phyloP scores from a whole-genome alignment of 2,329 filamentous ascomycete genomes.

The Fusarium luffae region DNA sequence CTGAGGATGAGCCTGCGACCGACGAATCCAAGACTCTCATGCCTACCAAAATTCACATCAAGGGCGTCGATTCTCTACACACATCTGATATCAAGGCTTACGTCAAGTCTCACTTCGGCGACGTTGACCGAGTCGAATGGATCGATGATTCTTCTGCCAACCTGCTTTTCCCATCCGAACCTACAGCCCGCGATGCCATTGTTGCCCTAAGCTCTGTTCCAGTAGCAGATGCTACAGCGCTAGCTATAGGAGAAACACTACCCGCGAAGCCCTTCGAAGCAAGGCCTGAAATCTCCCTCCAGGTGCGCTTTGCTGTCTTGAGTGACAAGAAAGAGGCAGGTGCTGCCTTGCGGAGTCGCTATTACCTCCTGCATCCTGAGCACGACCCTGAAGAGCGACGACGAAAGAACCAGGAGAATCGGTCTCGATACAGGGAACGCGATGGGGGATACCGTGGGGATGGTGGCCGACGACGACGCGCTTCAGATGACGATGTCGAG shows the following conservation, averaged over 20 bases:
- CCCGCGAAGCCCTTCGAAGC: constrained; percentile 75
- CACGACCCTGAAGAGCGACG: constrained; percentile 82
- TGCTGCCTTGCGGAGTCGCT: constrained; percentile 84
- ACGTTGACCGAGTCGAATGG: constrained; percentile 81
- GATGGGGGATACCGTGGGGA: constrained; percentile 53
- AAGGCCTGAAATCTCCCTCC: constrained; percentile 75
- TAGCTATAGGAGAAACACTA: constrained; percentile 72
- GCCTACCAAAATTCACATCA: constrained; percentile 79
- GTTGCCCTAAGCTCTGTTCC: constrained; percentile 63
- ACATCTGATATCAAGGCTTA: constrained; percentile 84
- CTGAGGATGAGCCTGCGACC: constrained; percentile 49
- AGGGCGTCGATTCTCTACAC: constrained; percentile 83
- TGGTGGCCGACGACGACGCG: constrained; percentile 57
- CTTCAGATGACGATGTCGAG: constrained; percentile 59
- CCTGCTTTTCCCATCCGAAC: constrained; percentile 74
- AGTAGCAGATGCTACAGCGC: constrained; percentile 63
- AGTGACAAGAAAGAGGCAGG: constrained; percentile 83
- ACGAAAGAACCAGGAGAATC: constrained; percentile 65
- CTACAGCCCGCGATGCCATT: constrained; percentile 65
- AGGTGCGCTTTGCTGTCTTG: constrained; percentile 77
- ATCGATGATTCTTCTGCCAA: constrained; percentile 94
- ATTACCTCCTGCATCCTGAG: constrained; percentile 92
- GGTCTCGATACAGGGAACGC: constrained; percentile 72
- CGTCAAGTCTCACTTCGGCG: constrained; percentile 72
- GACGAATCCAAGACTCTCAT: constrained; percentile 46